Evolutionary conservation across 2,329 filamentous ascomycete genomes (phyloP).

Genomic region (Ophiostoma australiae): DNA sequence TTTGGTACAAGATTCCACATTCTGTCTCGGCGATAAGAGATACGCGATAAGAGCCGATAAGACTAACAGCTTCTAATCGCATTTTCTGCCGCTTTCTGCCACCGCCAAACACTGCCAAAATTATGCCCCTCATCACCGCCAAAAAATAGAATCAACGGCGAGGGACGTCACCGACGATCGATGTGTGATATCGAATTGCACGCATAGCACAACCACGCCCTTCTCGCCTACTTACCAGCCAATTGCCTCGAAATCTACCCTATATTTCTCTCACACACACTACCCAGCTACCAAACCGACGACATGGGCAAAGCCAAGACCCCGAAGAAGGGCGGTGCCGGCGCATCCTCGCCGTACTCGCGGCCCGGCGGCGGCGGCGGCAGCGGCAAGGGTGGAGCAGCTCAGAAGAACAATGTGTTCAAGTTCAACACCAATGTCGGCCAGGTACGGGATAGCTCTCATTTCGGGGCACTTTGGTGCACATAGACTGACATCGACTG

Average conservation of each 20-base stretch:
- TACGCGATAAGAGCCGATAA: constrained; percentile 1
- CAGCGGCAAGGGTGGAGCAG: constrained; percentile 22
- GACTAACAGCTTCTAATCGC: constrained; percentile 18
- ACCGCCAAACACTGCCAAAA: constrained; percentile 18
- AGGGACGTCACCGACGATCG: constrained; percentile 6
- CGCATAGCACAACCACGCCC: constrained; percentile 8
- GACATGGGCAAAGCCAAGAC: constrained; percentile 42
- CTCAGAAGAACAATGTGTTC: constrained; percentile 74
- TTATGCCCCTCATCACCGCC: constrained; percentile 29
- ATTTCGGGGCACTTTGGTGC: not conserved
- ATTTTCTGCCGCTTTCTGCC: constrained; percentile 1
- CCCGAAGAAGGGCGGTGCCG: constrained; percentile 35
- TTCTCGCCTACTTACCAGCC: not conserved
- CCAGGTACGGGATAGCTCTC: constrained; percentile 33
- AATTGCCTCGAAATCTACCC: too few species aligned
- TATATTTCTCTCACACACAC: not conserved
- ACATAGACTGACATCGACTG: not conserved
- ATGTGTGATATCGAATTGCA: not conserved
- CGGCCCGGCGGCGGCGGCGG: constrained; percentile 24
- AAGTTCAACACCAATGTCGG: constrained; percentile 93
- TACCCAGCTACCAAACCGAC: not conserved
- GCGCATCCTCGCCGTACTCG: constrained; percentile 36
- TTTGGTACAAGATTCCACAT: not conserved
- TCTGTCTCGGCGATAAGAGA: not conserved
- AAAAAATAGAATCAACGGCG: constrained; percentile 23